These are phyloP conservation scores for Aurantiochytrium sp. DNA, from an alignment of 108 stramenopile genomes.

Conservation along the genomic window DNA sequence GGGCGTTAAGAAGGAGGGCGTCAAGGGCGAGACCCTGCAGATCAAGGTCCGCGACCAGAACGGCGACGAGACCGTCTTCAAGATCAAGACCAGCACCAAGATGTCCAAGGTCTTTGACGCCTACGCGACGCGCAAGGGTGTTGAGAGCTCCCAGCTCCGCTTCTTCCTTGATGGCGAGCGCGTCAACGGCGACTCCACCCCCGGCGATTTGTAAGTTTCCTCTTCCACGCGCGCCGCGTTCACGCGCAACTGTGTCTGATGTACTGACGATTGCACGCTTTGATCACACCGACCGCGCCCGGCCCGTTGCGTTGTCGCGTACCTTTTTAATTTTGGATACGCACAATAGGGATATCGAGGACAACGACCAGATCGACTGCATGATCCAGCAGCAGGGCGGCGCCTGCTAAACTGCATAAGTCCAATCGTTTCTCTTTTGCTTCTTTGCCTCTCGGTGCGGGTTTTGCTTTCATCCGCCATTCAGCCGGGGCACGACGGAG, in stretches of 20 bases:
- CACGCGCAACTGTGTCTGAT: no score
- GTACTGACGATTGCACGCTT: no score
- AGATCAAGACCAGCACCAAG: constrained; percentile 91
- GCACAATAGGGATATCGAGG: constrained; percentile 79
- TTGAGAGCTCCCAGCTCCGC: constrained; percentile 66
- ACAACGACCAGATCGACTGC: constrained; percentile 91
- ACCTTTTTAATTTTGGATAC: no score
- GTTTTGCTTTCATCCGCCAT: no score
- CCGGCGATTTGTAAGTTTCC: constrained; percentile 57
- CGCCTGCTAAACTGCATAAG: neutral
- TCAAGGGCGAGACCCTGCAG: neutral
- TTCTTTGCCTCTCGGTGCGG: no score
- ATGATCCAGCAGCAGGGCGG: constrained; percentile 69
- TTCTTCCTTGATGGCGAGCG: constrained; percentile 91
- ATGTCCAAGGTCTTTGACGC: constrained; percentile 86
- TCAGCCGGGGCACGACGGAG: no score
- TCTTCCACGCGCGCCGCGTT: no score
- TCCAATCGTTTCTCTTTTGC: neutral
- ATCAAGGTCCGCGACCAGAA: constrained; percentile 71
- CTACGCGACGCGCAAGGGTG: constrained; percentile 81
- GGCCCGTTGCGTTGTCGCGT: no score
- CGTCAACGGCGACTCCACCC: constrained; percentile 69
- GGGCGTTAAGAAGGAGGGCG: neutral
- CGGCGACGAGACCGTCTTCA: constrained; percentile 90
- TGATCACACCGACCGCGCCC: no score